Evolutionary conservation across 305 asterid genomes (phyloP).

Genomic region (Solanum hybrid): DNA sequence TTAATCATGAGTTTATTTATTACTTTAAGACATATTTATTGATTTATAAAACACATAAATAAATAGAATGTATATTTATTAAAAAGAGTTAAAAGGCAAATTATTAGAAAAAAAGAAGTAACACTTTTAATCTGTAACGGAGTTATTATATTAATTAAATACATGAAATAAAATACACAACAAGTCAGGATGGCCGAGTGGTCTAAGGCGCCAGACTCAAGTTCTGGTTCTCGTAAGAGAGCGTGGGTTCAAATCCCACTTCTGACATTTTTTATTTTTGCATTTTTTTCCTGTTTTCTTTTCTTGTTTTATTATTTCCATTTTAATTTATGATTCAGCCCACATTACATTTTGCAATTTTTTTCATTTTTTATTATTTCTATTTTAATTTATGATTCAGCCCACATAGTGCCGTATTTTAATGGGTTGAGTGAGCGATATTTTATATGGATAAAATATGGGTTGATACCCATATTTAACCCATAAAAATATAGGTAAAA

Average conservation of each 20-base stretch:
- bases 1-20: too few relatives aligned
- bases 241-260: conserved; percentile 47
- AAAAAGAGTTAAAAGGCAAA: not conserved
- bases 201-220: conserved; percentile 43
- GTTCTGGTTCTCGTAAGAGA: conserved; percentile 33
- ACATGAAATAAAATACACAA: too few relatives aligned
- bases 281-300: not conserved
- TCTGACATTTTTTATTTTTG: conserved; percentile 15
- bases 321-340: too few relatives aligned
- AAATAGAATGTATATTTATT: not conserved
- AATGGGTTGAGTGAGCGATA: too few relatives aligned
- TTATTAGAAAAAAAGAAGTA: not conserved
- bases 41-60: not conserved
- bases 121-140: not conserved
- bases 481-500: too few relatives aligned
- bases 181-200: conserved; percentile 41
- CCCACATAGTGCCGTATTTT: too few relatives aligned
- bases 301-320: not conserved
- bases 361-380: too few relatives aligned
- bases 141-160: too few relatives aligned
- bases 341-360: too few relatives aligned
- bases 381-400: too few relatives aligned
- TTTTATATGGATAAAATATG: too few relatives aligned
- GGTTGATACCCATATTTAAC: too few relatives aligned
- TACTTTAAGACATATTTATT: not conserved